Base-by-base conservation (phyloP, 2,329 filamentous ascomycete species). In the Stemphylium lycopersici region DNA sequence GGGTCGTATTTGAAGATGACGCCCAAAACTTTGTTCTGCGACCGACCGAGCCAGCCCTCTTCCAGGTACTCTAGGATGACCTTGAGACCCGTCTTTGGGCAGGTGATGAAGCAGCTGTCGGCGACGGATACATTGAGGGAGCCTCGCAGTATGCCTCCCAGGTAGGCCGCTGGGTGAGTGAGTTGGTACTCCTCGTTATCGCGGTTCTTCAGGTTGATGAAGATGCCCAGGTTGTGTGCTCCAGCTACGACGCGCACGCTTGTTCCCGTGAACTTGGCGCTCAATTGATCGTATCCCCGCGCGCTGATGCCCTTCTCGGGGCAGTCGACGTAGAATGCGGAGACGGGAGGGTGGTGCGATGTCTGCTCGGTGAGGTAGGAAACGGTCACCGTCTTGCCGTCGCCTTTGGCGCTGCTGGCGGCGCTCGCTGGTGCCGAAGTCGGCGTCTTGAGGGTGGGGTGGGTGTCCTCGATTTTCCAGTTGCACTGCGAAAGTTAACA, bases 331-430 rank as follows among this genome's bases (percentile, higher is more conserved):
- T 90, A 93, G 77, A 96, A 99, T 12, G 95, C 95, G 65, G 93
- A 98, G 62, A 99, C 93, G 8, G 95, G 95, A 31, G 95, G 95
- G 77, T 99, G 95, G 70, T 99, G 95, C 6, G 92, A 97, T 7
- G 95, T 99, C 78, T 99, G 95, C 78, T 99, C 95, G 22, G 95
- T 98, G 56, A 99, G 83, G 74, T 96, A 99, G 8, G 92, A 96
- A 65, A 99, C 86, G 65, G 89, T 90, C 65, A 96, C 84, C 24
- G 81, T 83, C 64, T 78, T 76, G 71, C 75, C 73, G 69, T 75
- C 67, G 66, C 70, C 63, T 55, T 68, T 60, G 59, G 73, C 59
- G 73, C 73, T 71, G 52, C 72, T 66, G 48, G 71, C 59, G 58
- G 70, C 68, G 64, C 71, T 73, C 37, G 68, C 65, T 55, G 67